Base-by-base conservation (phyloP, 257 asterid species). In the Solanum medicagineum region DNA sequence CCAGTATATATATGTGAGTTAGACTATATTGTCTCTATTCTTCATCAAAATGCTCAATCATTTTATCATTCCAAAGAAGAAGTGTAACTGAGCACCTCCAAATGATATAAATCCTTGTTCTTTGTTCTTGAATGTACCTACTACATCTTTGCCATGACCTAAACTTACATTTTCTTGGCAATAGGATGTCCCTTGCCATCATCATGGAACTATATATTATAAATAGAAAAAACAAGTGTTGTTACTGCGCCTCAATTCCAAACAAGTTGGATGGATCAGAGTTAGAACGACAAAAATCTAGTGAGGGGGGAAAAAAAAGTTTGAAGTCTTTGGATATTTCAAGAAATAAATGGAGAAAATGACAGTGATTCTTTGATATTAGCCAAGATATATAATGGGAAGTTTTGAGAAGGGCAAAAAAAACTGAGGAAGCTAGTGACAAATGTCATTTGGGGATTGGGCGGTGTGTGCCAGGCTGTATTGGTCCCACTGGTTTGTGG, bases 71-170 rank as follows among this genome's bases (percentile, higher is more conserved):
- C 90, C 87, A 91, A 12, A 90, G 87, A 83, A 95, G 91, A 32
- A 95, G 97, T 77, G 89, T 87, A 16, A 92, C 79, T 0, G 93
- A 91, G 87, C 99, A 94, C 85, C 90, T 92, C 99, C 99, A 95
- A 8, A 95, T 85, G 85, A 95, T 95, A 88, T 94, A 92, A 80
- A 95, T 77, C 47, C 97, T 89, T 4, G 99, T 95, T 80, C 97
- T 89, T 82, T 90, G 93, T 90, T 94, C 99, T 87, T 92, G 97
- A 71, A 94, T 84, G 89, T 87, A 93, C 74, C 91, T 90, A 10
- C 95, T 86, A 66, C 97, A 95, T 86, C 92, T 92, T 26, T 71
- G 86, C 94, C 92, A 88, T 22, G 92, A 63, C 74, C 86, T 86
- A 51, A 91, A 59, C 89, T 89, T 92, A 10, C 87, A 85, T 10